Percentiles rank a stretch among this genome's conserved stretches.
These are phyloP conservation scores for Lentinula boryana DNA, from an alignment of 768 basidiomycete species.

Conservation along the genomic window DNA sequence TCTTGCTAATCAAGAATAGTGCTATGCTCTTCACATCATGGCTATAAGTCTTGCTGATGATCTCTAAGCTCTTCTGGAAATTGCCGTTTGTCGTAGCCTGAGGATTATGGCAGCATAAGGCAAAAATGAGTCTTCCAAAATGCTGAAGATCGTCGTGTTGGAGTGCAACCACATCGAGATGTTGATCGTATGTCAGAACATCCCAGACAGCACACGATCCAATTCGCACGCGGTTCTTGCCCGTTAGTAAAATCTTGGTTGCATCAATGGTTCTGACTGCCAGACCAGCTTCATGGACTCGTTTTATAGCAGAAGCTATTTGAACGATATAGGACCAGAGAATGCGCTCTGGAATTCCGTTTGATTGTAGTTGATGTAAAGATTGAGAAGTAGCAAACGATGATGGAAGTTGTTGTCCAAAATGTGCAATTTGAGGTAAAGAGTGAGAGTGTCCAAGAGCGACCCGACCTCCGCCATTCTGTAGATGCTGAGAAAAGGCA, in stretches of 20 bases:
- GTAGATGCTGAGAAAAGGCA: constrained; percentile 16
- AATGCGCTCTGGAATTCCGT: constrained; percentile 62
- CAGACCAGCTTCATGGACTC: constrained; percentile 74
- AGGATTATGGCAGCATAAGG: constrained; percentile 67
- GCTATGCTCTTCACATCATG: constrained; percentile 78
- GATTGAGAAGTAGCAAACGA: background rate
- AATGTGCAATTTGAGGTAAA: constrained; percentile 22
- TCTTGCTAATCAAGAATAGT: constrained; percentile 72
- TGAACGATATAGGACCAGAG: constrained; percentile 94
- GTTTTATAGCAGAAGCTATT: constrained; percentile 81
- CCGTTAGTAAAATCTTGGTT: constrained; percentile 83
- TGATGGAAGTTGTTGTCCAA: constrained; percentile 21
- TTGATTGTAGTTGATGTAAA: background rate
- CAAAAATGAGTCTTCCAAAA: constrained; percentile 81
- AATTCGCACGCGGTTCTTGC: constrained; percentile 86
- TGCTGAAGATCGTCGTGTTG: constrained; percentile 88
- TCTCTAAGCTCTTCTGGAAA: constrained; percentile 69
- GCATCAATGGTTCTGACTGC: constrained; percentile 81
- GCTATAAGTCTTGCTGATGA: constrained; percentile 68
- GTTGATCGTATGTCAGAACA: constrained; percentile 71
- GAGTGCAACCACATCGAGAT: constrained; percentile 46
- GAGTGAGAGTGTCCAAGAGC: constrained; percentile 17
- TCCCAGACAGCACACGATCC: constrained; percentile 85
- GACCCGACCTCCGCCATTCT: constrained; percentile 18
- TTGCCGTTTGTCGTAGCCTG: constrained; percentile 55